Evolutionary conservation across 2,329 filamentous ascomycete species (phyloP), one percentile per base, ranked within the genome.

Genomic region (Fusarium sp.): DNA sequence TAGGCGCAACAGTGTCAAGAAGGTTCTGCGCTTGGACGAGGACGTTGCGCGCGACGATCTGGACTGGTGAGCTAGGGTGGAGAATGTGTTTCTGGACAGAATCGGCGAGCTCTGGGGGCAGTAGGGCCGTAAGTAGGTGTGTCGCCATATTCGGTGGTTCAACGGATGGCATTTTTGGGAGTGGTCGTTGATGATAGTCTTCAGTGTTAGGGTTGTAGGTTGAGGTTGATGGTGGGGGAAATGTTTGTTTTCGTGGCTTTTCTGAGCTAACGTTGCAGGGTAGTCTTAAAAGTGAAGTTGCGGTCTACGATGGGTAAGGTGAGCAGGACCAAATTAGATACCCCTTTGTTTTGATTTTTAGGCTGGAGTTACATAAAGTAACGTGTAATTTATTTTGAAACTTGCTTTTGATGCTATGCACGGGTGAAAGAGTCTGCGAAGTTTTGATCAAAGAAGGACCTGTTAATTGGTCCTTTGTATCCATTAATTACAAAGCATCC

Each of bases 71-170:
- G 51, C 81, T 75, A 18, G 82, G 82, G 75, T 82, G 79, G 50
- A 88, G 79, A 63, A 87, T 72, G 79, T 88, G 80, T 45, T 81
- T 81, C 75, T 85, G 77, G 58, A 87, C 77, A 57, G 82, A 77
- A 55, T 80, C 79, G 67, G 81, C 77, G 53, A 83, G 77, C 52
- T 84, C 80, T n/a, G 85, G 79, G 38, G 84, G 82, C 52, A 86
- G 80, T 60, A 87, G 70, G 34, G 79, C 76, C 45, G 80, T 78
- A 68, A 85, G 77, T 54, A 82, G 71, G 56, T 76, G 77, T 69
- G 73, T 73, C 16, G 76, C 62, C n/a, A 80, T 65, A 6, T 76
- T 75, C 9, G 74, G 63, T 20, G 76, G 72, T 63, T 77, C 76
- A 78, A 81, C 81, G 52, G 59, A 66, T 32, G 63, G 63, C 63